phyloP scores from a whole-genome alignment of 345 rosid genomes.

The Rhizophora mangle region DNA sequence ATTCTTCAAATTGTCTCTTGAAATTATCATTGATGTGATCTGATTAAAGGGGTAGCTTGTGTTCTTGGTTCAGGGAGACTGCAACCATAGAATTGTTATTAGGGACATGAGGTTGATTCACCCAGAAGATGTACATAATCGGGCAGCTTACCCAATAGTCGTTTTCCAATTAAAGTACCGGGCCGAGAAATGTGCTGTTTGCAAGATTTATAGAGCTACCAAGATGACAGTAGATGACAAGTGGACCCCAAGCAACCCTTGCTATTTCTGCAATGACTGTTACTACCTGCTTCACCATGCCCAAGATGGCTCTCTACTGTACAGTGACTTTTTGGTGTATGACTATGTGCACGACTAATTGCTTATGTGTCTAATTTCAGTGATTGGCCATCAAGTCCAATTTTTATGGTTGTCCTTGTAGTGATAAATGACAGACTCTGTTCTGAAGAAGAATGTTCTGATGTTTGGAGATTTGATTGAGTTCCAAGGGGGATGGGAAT shows the following conservation, averaged over 20 bases:
- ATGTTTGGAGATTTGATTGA: too few relatives aligned
- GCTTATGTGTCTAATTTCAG: not conserved
- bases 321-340: constrained; percentile 43
- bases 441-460: too few relatives aligned
- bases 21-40: too few relatives aligned
- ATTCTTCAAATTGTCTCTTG: too few relatives aligned
- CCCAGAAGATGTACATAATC: constrained; percentile 61
- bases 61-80: constrained; percentile 55
- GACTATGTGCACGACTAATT: constrained; percentile 40
- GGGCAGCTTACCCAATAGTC: constrained; percentile 63
- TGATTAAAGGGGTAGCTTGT: not conserved
- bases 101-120: constrained; percentile 83
- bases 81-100: constrained; percentile 79
- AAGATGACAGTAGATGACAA: constrained; percentile 61
- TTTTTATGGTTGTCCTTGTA: not conserved
- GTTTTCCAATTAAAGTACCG: constrained; percentile 46
- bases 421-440: too few relatives aligned
- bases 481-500: not conserved
- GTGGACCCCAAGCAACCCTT: constrained; percentile 67
- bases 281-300: constrained; percentile 57
- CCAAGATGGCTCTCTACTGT: constrained; percentile 32
- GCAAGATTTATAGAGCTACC: constrained; percentile 56
- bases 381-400: not conserved
- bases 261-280: constrained; percentile 77
- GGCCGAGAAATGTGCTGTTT: constrained; percentile 57